phyloP scores from a whole-genome alignment of 192 early-diverging fungal genomes.

The Glomus cerebriforme region DNA sequence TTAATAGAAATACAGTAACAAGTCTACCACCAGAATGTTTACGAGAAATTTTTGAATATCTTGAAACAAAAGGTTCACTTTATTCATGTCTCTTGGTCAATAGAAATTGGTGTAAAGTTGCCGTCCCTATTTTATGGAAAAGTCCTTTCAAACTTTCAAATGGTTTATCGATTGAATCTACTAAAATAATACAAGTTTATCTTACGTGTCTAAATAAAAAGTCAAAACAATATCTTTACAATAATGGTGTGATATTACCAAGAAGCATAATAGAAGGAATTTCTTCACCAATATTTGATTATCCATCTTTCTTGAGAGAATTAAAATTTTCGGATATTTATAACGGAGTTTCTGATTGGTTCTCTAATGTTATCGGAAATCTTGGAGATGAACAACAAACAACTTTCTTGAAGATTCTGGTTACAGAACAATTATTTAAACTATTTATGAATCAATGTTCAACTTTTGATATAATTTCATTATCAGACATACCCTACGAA shows the following conservation, averaged over 20 bases:
- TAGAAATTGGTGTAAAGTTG: neutral
- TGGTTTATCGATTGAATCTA: neutral
- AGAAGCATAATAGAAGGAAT: neutral
- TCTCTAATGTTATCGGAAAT: neutral
- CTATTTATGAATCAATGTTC: slow-evolving; percentile 4
- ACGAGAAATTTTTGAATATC: neutral
- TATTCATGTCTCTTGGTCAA: slow-evolving; percentile 24
- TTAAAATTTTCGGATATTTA: slow-evolving; percentile 21
- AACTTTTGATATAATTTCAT: slow-evolving; percentile 2
- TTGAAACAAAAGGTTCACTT: slow-evolving; percentile 1
- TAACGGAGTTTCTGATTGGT: neutral
- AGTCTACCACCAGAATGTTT: slow-evolving; percentile 15
- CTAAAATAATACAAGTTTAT: neutral
- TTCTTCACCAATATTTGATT: slow-evolving; percentile 9
- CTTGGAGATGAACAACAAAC: neutral
- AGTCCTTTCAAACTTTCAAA: neutral
- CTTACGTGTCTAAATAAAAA: neutral
- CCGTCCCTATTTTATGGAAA: slow-evolving; percentile 3
- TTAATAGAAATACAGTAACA: neutral
- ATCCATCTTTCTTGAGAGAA: slow-evolving; percentile 13
- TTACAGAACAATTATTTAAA: slow-evolving; percentile 14
- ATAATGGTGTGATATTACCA: slow-evolving; percentile 2
- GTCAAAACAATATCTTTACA: neutral
- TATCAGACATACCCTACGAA: neutral
- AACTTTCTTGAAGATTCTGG: neutral